Evolutionary conservation across 1,284 basidiomycete genomes (phyloP).

Genomic region (Malassezia furfur): DNA sequence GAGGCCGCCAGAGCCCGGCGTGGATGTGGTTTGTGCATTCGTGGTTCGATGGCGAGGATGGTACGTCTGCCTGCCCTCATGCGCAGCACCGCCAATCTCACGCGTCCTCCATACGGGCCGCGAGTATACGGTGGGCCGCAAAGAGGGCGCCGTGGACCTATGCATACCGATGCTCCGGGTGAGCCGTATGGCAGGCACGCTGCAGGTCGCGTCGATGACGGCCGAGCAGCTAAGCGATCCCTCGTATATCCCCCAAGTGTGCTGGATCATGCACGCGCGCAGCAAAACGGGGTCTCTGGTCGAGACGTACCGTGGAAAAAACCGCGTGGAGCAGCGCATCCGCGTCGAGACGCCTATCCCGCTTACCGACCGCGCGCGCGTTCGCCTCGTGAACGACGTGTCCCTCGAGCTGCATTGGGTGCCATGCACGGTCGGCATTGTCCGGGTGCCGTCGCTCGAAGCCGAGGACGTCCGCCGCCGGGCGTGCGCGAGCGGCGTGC

Average conservation of each 20-base stretch:
- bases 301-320: conserved; percentile 10
- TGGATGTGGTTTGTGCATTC: conserved; percentile 3
- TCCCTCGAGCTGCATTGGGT: conserved; percentile 11
- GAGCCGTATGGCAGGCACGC: conserved; percentile 12
- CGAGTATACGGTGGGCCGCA: conserved; percentile 11
- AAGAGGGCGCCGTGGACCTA: conserved; percentile 7
- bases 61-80: neutral
- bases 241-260: neutral
- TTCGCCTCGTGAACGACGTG: conserved; percentile 5
- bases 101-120: conserved; percentile 4
- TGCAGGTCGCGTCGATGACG: neutral
- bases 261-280: conserved; percentile 11
- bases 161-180: conserved; percentile 10
- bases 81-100: conserved; percentile 3
- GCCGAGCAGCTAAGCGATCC: neutral
- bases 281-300: conserved; percentile 11
- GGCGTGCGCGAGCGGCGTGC: conserved; percentile 4
- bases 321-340: conserved; percentile 18
- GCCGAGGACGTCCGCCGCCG: neutral
- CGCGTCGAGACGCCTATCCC: conserved; percentile 4
- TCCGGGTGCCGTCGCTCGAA: conserved; percentile 8
- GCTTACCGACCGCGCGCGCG: conserved; percentile 3
- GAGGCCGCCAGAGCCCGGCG: neutral
- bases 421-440: neutral
- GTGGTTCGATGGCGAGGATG: conserved; percentile 9